A percentile compares a stretch with the other conserved stretches of the same genome.
phyloP scores from a whole-genome alignment of 2,329 filamentous ascomycete genomes.

The Hymenoscyphus repandus region DNA sequence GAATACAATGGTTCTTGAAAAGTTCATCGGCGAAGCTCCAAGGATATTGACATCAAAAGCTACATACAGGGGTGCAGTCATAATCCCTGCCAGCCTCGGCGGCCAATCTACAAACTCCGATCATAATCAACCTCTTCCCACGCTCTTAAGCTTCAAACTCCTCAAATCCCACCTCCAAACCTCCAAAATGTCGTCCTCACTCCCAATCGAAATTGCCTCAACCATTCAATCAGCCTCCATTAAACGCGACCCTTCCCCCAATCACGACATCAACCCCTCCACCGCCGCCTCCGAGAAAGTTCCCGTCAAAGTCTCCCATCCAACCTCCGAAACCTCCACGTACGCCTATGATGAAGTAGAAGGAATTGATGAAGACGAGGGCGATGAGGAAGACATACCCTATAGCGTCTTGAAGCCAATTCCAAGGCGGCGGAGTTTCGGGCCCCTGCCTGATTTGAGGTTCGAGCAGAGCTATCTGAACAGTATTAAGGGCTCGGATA shows the following conservation, averaged over 20 bases:
- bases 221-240: slow-evolving; percentile 78
- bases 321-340: slow-evolving; percentile 23
- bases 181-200: slow-evolving; percentile 25
- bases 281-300: slow-evolving; percentile 65
- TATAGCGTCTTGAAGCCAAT: slow-evolving; percentile 55
- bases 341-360: slow-evolving; percentile 33
- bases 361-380: slow-evolving; percentile 38
- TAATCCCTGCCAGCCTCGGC: too few species aligned
- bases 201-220: slow-evolving; percentile 65
- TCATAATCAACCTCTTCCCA: too few species aligned
- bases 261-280: slow-evolving; percentile 74
- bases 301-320: slow-evolving; percentile 45
- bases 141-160: too few species aligned
- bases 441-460: slow-evolving; percentile 77
- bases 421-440: slow-evolving; percentile 48
- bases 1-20: too few species aligned
- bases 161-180: too few species aligned
- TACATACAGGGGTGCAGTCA: too few species aligned
- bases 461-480: slow-evolving; percentile 98
- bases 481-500: slow-evolving; percentile 75
- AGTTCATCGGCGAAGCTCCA: too few species aligned
- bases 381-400: slow-evolving; percentile 63
- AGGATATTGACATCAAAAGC: too few species aligned
- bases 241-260: slow-evolving; percentile 63
- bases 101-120: too few species aligned